These are phyloP conservation scores for Phytophthora pseudosyringae DNA, from an alignment of 352 stramenopile genomes.

Conservation along the genomic window DNA sequence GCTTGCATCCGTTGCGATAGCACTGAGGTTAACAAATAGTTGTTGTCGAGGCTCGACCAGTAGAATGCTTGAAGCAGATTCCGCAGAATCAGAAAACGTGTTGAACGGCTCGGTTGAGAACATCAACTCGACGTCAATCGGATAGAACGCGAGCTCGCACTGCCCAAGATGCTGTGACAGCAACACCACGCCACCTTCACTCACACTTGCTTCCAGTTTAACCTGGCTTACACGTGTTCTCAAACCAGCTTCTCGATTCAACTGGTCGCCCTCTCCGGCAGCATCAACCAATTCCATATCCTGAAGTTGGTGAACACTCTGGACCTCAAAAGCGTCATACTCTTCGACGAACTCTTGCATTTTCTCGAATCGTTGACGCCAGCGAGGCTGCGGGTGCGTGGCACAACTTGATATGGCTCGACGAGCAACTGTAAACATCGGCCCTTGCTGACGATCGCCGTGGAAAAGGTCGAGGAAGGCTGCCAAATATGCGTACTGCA, in stretches of 20 bases:
- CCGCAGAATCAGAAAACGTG: conserved; percentile 43
- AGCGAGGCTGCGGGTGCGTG: conserved; percentile 49
- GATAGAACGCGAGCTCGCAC: conserved; percentile 61
- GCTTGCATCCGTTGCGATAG: conserved; percentile 2
- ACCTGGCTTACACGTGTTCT: conserved; percentile 15
- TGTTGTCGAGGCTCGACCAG: conserved; percentile 54
- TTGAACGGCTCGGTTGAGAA: conserved; percentile 73
- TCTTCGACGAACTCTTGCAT: conserved; percentile 53
- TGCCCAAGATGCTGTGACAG: conserved; percentile 37
- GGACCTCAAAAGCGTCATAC: conserved; percentile 42
- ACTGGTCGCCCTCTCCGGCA: not conserved
- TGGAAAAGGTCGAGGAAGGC: conserved; percentile 71
- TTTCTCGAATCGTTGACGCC: conserved; percentile 51
- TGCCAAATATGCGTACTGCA: conserved; percentile 68
- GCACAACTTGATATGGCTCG: conserved; percentile 43
- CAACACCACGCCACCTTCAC: conserved; percentile 33
- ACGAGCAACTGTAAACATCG: conserved; percentile 44
- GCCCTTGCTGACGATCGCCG: conserved; percentile 2
- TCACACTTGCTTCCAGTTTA: conserved; percentile 42
- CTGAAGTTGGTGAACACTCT: conserved; percentile 23
- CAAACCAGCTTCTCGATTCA: not conserved
- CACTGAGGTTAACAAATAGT: conserved; percentile 35
- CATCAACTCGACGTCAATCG: conserved; percentile 73
- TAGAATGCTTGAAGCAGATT: conserved; percentile 45
- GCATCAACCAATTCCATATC: conserved; percentile 25